These are phyloP conservation scores for Carex parvula DNA, from an alignment of 176 grass and related monocot genomes.

Conservation along the genomic window DNA sequence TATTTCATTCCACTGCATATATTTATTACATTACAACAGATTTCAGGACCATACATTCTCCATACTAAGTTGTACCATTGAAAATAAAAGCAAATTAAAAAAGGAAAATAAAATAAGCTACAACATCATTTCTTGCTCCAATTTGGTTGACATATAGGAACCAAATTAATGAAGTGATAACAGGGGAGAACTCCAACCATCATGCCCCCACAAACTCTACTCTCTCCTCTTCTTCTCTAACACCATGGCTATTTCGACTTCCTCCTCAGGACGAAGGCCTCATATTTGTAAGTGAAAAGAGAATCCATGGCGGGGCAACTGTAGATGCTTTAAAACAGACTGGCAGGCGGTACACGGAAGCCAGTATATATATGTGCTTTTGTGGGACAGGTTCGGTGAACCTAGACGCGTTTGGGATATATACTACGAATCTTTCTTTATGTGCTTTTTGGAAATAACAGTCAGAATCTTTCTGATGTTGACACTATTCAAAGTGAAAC, in stretches of 20 bases:
- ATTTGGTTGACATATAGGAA: background rate
- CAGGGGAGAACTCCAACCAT: background rate
- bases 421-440: background rate
- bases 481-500: background rate
- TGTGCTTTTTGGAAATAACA: too few relatives aligned
- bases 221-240: background rate
- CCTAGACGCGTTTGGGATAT: background rate
- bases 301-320: background rate
- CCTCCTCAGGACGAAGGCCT: background rate
- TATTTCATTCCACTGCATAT: background rate
- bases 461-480: background rate
- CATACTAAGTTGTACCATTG: background rate
- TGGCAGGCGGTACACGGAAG: background rate
- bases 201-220: background rate
- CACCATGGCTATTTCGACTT: background rate
- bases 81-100: background rate
- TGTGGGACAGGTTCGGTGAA: background rate
- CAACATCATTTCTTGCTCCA: background rate
- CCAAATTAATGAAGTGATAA: background rate
- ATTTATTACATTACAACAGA: background rate
- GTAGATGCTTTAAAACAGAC: background rate
- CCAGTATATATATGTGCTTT: background rate
- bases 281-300: background rate
- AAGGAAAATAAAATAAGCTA: background rate
- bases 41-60: background rate